Conservation (phyloP, 345 rosid genomes). For the Syzygium grande region DNA sequence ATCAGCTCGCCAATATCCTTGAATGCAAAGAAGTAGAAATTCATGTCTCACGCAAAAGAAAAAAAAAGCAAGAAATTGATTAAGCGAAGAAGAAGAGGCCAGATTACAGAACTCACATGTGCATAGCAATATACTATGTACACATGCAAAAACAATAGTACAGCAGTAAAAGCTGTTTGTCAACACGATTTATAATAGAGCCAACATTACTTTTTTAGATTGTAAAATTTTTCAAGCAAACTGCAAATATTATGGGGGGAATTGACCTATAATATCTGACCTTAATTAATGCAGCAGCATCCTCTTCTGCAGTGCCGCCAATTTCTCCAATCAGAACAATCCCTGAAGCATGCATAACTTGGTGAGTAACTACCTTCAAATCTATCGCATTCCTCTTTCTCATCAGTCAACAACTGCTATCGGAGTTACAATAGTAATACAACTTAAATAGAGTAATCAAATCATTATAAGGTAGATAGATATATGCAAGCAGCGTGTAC, state of each 20-base stretch:
- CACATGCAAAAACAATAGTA: background rate
- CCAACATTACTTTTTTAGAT: background rate
- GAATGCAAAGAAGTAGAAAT: background rate
- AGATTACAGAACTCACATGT: background rate
- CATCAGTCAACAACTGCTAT: background rate
- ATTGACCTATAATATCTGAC: constrained; percentile 2
- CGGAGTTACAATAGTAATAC: background rate
- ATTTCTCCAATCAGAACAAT: constrained; percentile 90
- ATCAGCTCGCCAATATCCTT: background rate
- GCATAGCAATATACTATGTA: background rate
- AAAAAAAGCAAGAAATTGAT: background rate
- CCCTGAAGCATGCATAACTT: constrained; percentile 32
- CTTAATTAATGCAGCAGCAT: constrained; percentile 86
- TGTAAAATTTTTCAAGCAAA: background rate
- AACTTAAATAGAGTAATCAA: background rate
- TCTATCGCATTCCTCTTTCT: background rate
- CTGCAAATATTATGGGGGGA: background rate
- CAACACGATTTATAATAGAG: background rate
- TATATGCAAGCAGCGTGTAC: background rate
- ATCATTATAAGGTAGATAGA: background rate
- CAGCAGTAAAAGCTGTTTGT: background rate
- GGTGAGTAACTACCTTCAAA: background rate
- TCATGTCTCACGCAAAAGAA: background rate
- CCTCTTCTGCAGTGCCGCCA: constrained; percentile 98
- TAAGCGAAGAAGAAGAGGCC: background rate